Base-by-base conservation (phyloP, 2,329 filamentous ascomycete genomes). In the Fusarium compactum region DNA sequence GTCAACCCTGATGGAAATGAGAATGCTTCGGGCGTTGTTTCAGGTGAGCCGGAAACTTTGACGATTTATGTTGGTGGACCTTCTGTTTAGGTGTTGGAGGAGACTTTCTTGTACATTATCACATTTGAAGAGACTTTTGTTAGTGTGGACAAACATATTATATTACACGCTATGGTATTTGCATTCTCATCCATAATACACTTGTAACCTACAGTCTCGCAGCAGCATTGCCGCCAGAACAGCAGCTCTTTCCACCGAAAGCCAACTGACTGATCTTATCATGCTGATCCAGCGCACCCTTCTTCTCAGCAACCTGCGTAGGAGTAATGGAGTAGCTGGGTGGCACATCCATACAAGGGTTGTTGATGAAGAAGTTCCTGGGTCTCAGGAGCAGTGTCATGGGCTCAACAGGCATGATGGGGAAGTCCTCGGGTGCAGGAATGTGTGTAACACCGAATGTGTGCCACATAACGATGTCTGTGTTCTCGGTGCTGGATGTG, bases 401-500 rank as follows among this genome's bases (percentile, higher is more conserved):
- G 1, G 93, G 92, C 83, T 95, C 92, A 1, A 89, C 92, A 0
- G 94, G 94, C 94, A 97, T 97, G 73, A 97, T 86, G 30, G 95
- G 95, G 83, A 93, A 97, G 80, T 97, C 95, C 78, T 98, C 95
- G 0, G 94, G 94, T 0, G 92, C 84, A 0, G 95, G 94, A 84
- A 97, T 95, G 78, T 97, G 95, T 1, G 92, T 95, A 38, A 97
- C 85, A 38, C 95, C 95, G 76, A 97, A 98, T 0, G 94, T 97
- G 82, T 97, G 94, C 94, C 94, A 98, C 18, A 97, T 87, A 2
- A 98, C 94, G 30, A 97, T 83, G 78, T 98, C 93, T 1, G 90
- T 92, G 83, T 97, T 92, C 58, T 92, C 92, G 71, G 97, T 90
- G 27, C 84, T 87, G 61, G 87, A 89, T 47, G 82, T 82, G 15